Evolutionary conservation across 106 monocot species (phyloP), one percentile per base, ranked within the genome.

Genomic region (Cymbidium sinense): DNA sequence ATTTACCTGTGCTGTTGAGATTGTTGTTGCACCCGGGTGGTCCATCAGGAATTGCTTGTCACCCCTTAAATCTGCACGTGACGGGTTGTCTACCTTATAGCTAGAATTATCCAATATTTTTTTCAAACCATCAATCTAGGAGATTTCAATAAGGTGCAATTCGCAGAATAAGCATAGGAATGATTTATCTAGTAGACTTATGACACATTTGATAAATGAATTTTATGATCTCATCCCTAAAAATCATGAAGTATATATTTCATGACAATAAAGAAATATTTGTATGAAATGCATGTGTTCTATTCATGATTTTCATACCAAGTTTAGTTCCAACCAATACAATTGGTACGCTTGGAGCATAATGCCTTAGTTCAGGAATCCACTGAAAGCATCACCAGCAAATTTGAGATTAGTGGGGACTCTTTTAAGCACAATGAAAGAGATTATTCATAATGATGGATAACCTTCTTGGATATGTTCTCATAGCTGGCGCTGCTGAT

Each of bases 401-500:
- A 37, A 70, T 12, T 52, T 52, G 52, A 18, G 52, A 52, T 52
- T 52, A 52, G 52, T 52, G 52, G 52, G 52, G 4, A 52, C 52
- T 20, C 52, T 15, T 52, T 15, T 18, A 12, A 52, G 12, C 52
- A 52, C 12, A 64, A 7, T 64, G 28, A 64, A 30, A 50, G 37
- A 41, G 28, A 9, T 47, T 3, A 21, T 31, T 43, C 5, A 12
- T 52, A 52, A 52, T 52, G 52, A 25, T 36, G 77, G 50, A 23
- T 21, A 61, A 93, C 93, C 89, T 93, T 93, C 69, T 89, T 93
- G 83, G 81, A 78, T 15, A 93, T 87, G 28, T 93, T 93, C 70
- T 93, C 91, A 75, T 89, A 94, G 86, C 94, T 94, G 12, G 94
- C 87, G 71, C 75, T 85, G 54, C 91, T 94, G 27, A 91, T 82